phyloP scores from a whole-genome alignment of 139 green algal genomes.

The Gonium pectorale region DNA sequence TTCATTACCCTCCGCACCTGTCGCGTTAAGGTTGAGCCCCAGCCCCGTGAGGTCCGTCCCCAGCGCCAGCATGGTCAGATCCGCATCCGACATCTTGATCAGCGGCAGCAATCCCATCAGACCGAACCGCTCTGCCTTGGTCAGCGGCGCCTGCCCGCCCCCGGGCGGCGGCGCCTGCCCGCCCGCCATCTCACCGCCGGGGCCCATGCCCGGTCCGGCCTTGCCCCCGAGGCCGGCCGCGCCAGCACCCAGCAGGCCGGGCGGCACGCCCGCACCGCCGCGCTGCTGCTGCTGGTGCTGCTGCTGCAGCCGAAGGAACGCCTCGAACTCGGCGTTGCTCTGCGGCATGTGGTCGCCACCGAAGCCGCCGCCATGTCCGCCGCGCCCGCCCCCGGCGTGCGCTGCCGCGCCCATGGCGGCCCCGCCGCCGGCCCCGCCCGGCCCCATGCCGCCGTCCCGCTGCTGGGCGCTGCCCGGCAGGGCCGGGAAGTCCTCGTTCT shows the following conservation, averaged over 20 bases:
- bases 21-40: slow-evolving; percentile 94
- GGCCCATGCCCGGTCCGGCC: neutral
- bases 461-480: slow-evolving; percentile 33
- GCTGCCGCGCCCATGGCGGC: neutral
- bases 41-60: slow-evolving; percentile 97
- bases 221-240: neutral
- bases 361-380: neutral
- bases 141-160: neutral
- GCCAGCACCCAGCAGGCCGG: slow-evolving; percentile 7
- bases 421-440: neutral
- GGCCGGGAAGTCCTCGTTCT: slow-evolving; percentile 61
- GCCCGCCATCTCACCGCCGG: neutral
- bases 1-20: too few species aligned
- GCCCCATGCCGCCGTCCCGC: slow-evolving; percentile 14
- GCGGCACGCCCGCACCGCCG: slow-evolving; percentile 9
- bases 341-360: slow-evolving; percentile 22
- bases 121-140: slow-evolving; percentile 82
- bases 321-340: slow-evolving; percentile 27
- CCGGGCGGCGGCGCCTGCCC: neutral
- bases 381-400: slow-evolving; percentile 5
- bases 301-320: slow-evolving; percentile 38
- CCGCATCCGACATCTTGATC: slow-evolving; percentile 93
- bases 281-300: slow-evolving; percentile 46
- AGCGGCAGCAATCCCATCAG: slow-evolving; percentile 94
- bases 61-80: slow-evolving; percentile 95